Evolutionary conservation across 495 filamentous ascomycete species (phyloP).

Genomic region (Schizothecium vesticola): DNA sequence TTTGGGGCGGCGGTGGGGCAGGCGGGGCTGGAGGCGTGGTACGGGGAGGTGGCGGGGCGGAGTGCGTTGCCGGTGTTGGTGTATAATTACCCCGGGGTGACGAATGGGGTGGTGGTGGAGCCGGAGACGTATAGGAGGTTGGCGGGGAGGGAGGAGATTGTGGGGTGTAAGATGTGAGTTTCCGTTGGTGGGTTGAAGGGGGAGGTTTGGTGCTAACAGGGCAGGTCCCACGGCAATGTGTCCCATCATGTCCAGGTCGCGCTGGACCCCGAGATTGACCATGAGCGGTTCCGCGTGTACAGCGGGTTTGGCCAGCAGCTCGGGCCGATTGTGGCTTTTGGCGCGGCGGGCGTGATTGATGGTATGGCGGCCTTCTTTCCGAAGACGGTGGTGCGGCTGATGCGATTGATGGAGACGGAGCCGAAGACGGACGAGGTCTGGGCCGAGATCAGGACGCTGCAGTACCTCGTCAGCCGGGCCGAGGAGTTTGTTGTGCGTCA

Average conservation of each 20-base stretch:
- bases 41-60: constrained; percentile 44
- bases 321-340: constrained; percentile 53
- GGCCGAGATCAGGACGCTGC: constrained; percentile 44
- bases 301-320: constrained; percentile 63
- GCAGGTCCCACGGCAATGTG: constrained; percentile 56
- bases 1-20: constrained; percentile 47
- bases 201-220: background rate
- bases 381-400: constrained; percentile 51
- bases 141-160: constrained; percentile 54
- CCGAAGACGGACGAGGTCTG: constrained; percentile 16
- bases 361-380: constrained; percentile 60
- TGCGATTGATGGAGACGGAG: constrained; percentile 38
- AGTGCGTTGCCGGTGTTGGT: constrained; percentile 53
- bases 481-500: constrained; percentile 56
- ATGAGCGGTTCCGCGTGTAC: constrained; percentile 53
- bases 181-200: too few relatives aligned
- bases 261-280: constrained; percentile 43
- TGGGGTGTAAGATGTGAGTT: constrained; percentile 57
- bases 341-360: constrained; percentile 58
- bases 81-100: constrained; percentile 65
- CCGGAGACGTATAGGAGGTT: constrained; percentile 51
- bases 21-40: constrained; percentile 50
- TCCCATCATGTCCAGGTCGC: constrained; percentile 56
- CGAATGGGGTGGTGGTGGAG: constrained; percentile 52
- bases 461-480: constrained; percentile 51